Percentiles rank a stretch among this genome's conserved stretches.
These are phyloP conservation scores for Monosporascus cannonballus DNA, from an alignment of 2,329 filamentous ascomycete species.

Conservation along the genomic window DNA sequence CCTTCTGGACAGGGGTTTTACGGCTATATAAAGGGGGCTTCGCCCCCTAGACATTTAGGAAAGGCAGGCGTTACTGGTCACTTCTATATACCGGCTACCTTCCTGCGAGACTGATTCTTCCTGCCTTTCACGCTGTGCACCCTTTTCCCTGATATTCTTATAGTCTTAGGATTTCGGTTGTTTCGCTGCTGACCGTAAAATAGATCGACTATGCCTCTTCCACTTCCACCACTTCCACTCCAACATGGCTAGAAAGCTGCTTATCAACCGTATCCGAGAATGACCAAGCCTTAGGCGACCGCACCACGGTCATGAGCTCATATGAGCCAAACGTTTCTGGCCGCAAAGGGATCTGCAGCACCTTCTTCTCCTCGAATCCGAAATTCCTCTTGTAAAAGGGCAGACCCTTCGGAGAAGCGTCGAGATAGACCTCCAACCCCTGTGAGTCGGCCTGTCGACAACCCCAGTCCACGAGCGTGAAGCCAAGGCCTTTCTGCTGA, in stretches of 20 bases:
- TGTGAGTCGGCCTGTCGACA: slow-evolving; percentile 3
- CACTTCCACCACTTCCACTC: neutral
- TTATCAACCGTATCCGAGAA: neutral
- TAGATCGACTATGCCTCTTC: neutral
- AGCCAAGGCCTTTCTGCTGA: slow-evolving; percentile 4
- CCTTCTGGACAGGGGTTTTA: too few species aligned
- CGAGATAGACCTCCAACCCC: slow-evolving; percentile 6
- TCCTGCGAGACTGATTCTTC: too few species aligned
- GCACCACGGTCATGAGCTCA: neutral
- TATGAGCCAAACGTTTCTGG: neutral
- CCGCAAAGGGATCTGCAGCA: neutral
- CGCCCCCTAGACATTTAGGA: too few species aligned
- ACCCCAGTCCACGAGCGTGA: slow-evolving; percentile 4
- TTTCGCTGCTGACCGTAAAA: too few species aligned
- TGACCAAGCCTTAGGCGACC: neutral
- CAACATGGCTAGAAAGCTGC: neutral
- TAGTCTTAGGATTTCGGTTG: too few species aligned
- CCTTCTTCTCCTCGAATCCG: slow-evolving; percentile 1
- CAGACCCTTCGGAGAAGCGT: slow-evolving; percentile 7
- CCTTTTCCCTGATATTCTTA: too few species aligned
- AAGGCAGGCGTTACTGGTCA: too few species aligned
- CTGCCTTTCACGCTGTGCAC: too few species aligned
- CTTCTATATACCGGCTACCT: too few species aligned
- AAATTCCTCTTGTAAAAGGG: slow-evolving; percentile 8
- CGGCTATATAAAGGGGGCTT: too few species aligned